Base-by-base conservation (phyloP, 1,139 yeast genomes). In the Kurtzmaniella quercitrusa region DNA sequence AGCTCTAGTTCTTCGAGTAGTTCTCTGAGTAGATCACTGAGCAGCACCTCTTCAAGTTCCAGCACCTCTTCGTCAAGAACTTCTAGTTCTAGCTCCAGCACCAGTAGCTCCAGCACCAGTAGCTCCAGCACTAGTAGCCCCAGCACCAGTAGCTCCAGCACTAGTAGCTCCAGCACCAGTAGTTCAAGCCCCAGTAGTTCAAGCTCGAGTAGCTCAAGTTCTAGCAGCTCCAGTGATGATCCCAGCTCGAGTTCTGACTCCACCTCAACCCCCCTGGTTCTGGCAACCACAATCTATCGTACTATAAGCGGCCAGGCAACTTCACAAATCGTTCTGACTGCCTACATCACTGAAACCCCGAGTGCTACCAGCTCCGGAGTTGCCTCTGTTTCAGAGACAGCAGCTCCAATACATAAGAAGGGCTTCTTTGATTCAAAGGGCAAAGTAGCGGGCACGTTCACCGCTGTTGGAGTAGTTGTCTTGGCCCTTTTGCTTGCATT, bases 401-500 rank as follows among this genome's bases (percentile, higher is more conserved):
- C 50, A 1, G 31, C 31, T n/a, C 18, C 36, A 4, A 6, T 6
- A 4, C 33, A 46, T 21, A 43, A 11, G 44, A 46, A 33, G 48
- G 47, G 15, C 16, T 77, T 81, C 54, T 82, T 81, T 58, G 74
- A 74, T 49, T 63, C 75, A 42, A 75, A 70, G 45, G 88, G 86
- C 1, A 81, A 81, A 51, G 89, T 84, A 1, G 90, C 88, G 0
- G 90, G 90, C 11, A 81, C 83, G 0, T 84, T 84, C 60, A 75
- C 85, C 0, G 89, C 77, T 0, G 89, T 84, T 5, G 89, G 85
- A 1, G 57, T 82, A 3, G 79, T 77, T 2, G 77, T 63, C 0
- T 55, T 73, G 1, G 79, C 71, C 0, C 40, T 79, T 1, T 48
- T 78, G 1, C 37, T 53, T 0, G 68, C 62, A 2, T 45, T 67